Percentiles rank a stretch among this genome's conserved stretches.
phyloP scores from a whole-genome alignment of 495 filamentous ascomycete species.

The Penicillium canescens region DNA sequence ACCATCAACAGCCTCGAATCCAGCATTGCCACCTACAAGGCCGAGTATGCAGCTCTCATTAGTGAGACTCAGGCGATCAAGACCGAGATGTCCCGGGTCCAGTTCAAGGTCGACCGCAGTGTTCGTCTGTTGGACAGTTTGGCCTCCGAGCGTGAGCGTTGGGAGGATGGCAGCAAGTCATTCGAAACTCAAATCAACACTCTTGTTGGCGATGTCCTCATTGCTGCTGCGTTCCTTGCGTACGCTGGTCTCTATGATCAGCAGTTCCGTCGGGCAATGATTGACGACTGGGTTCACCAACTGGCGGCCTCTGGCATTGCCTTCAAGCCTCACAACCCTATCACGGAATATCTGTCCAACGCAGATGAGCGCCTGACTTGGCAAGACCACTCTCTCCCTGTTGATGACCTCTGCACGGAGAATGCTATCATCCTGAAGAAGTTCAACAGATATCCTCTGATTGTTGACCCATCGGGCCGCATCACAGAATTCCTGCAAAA shows the following conservation, averaged over 20 bases:
- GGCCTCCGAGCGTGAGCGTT: slow-evolving; percentile 86
- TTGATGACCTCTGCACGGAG: slow-evolving; percentile 98
- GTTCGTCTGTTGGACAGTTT: slow-evolving; percentile 91
- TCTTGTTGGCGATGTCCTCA: slow-evolving; percentile 90
- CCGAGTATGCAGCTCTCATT: slow-evolving; percentile 93
- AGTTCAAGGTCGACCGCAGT: slow-evolving; percentile 97
- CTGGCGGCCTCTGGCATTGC: slow-evolving; percentile 84
- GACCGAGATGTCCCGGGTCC: slow-evolving; percentile 89
- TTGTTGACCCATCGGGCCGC: slow-evolving; percentile 95
- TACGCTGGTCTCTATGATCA: slow-evolving; percentile 98
- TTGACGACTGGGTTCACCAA: slow-evolving; percentile 95
- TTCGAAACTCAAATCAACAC: slow-evolving; percentile 98
- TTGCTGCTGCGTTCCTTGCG: slow-evolving; percentile 95
- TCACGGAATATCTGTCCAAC: slow-evolving; percentile 95
- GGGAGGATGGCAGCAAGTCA: slow-evolving; percentile 96
- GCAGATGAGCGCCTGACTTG: slow-evolving; percentile 92
- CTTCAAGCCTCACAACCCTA: slow-evolving; percentile 90
- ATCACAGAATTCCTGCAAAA: slow-evolving; percentile 93
- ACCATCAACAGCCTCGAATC: slow-evolving; percentile 79
- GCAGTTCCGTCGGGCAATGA: slow-evolving; percentile 94
- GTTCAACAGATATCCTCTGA: slow-evolving; percentile 97
- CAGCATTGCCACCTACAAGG: slow-evolving; percentile 96
- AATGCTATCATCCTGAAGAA: slow-evolving; percentile 96
- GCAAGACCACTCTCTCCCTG: slow-evolving; percentile 93
- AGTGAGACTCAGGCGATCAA: slow-evolving; percentile 98